Evolutionary conservation across 2,329 filamentous ascomycete genomes (phyloP).

Genomic region (Westerdykella ornata): DNA sequence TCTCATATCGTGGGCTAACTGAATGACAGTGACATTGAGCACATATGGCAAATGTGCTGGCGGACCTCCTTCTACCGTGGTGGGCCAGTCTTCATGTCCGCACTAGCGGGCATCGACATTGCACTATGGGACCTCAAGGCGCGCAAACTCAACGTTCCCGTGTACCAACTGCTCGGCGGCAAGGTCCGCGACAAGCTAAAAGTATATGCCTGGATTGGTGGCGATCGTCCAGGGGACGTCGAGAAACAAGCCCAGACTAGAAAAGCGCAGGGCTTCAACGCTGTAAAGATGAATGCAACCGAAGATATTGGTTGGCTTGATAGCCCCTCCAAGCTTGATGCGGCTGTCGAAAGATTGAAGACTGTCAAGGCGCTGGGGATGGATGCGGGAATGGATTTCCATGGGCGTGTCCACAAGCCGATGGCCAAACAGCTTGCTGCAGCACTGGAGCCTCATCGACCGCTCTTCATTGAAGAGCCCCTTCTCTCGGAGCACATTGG

Average conservation of each 20-base stretch:
- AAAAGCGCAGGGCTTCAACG: conserved; percentile 56
- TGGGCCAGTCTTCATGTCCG: conserved; percentile 74
- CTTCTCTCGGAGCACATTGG: conserved; percentile 63
- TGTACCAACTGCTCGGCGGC: conserved; percentile 68
- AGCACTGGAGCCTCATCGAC: conserved; percentile 59
- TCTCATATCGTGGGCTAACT: conserved; percentile 2
- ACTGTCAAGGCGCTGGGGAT: conserved; percentile 63
- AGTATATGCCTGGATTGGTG: conserved; percentile 75
- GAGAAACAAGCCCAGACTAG: conserved; percentile 54
- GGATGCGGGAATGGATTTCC: conserved; percentile 70
- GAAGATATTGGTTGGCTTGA: conserved; percentile 72
- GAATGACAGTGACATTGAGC: conserved; percentile 60
- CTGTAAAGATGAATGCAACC: conserved; percentile 74
- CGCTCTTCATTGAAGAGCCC: conserved; percentile 72
- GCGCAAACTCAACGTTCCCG: conserved; percentile 56
- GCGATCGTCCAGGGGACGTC: conserved; percentile 63
- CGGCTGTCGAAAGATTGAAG: conserved; percentile 60
- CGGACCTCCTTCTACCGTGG: conserved; percentile 67
- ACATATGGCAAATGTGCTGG: conserved; percentile 72
- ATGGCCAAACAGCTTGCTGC: conserved; percentile 72
- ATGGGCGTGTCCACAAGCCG: conserved; percentile 69
- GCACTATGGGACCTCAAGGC: conserved; percentile 74
- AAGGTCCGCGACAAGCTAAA: conserved; percentile 63
- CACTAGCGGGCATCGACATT: conserved; percentile 70
- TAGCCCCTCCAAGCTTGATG: conserved; percentile 57